Evolutionary conservation across 805 yeast species (phyloP), one percentile per base, ranked within the genome.

Genomic region (Ogataea wickerhamii): DNA sequence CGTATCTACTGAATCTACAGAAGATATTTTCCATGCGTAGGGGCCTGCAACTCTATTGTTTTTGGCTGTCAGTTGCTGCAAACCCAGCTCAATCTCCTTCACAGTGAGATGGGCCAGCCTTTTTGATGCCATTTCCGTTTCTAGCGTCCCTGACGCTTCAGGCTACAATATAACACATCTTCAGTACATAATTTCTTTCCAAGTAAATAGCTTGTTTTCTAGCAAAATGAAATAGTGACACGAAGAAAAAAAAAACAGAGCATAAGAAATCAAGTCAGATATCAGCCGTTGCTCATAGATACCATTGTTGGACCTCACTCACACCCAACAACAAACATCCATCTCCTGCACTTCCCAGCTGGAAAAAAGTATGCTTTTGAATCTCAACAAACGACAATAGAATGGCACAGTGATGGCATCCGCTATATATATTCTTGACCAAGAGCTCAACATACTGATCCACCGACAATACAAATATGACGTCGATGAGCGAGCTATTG

Each of bases 391-490:
- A n/a, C n/a, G n/a, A n/a, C n/a, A n/a, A n/a, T n/a, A 22, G 25
- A 22, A 22, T 22, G 25, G 12, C 12, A 22, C 25, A 22, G 25
- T 22, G 25, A 64, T 63, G 68, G 60, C 64, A 3, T 55, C 63
- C 13, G 64, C 66, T 6, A 55, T 64, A 4, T 64, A 60, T 41
- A 55, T 64, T 2, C 47, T 64, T 18, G 69, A 64, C 42, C 49
- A 50, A 22, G 49, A 54, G 10, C 40, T 54, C 20, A 51, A 55
- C 29, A 38, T 54, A 2, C 43, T 64, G 4, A 56, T 64, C 8
- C 57, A 59, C n/a, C 49, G 69, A 40, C 59, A 62, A 21, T 64
- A 62, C 38, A 54, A 54, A 29, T 49, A 58, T 22, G 67, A 64
- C 33, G 41, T 63, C 31, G 47, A 58, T 36, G 31, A 52, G 3